phyloP scores from a whole-genome alignment of 2,329 filamentous ascomycete genomes.

The Trichoderma simmonsii region DNA sequence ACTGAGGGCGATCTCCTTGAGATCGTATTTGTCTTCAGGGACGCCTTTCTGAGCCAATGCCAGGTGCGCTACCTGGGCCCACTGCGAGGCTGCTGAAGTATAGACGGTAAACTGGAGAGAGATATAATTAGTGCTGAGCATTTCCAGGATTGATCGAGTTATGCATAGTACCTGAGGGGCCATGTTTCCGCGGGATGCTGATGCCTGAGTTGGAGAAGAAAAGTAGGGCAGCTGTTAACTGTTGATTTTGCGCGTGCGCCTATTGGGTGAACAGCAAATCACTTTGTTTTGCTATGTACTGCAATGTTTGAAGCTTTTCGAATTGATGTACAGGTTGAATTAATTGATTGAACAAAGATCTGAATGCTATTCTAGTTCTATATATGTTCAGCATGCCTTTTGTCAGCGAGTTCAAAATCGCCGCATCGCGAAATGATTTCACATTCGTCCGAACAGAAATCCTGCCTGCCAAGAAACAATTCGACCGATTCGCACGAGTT shows the following conservation, averaged over 20 bases:
- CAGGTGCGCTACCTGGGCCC: constrained; percentile 23
- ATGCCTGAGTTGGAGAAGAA: not conserved
- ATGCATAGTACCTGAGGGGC: not conserved
- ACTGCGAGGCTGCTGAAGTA: constrained; percentile 22
- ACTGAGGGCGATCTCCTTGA: constrained; percentile 20
- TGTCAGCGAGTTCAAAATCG: not conserved
- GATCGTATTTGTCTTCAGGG: constrained; percentile 18
- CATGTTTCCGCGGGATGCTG: not conserved
- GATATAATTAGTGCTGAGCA: not conserved
- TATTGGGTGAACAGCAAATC: not conserved
- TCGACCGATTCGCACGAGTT: not conserved
- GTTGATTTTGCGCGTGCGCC: not conserved
- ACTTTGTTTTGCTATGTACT: not conserved
- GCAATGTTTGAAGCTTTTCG: not conserved
- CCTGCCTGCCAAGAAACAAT: not conserved
- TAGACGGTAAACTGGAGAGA: constrained; percentile 21
- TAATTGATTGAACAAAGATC: too few species aligned
- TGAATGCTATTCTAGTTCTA: not conserved
- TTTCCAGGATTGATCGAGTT: too few species aligned
- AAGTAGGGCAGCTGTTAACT: not conserved
- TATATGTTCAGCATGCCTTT: not conserved
- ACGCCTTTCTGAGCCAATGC: constrained; percentile 23
- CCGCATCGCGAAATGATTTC: not conserved
- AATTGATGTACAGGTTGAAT: not conserved
- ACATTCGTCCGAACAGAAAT: not conserved